Percentiles rank a stretch among this genome's conserved stretches.
Conservation (phyloP, 805 yeast species). For the Candida arabinofermentans region DNA sequence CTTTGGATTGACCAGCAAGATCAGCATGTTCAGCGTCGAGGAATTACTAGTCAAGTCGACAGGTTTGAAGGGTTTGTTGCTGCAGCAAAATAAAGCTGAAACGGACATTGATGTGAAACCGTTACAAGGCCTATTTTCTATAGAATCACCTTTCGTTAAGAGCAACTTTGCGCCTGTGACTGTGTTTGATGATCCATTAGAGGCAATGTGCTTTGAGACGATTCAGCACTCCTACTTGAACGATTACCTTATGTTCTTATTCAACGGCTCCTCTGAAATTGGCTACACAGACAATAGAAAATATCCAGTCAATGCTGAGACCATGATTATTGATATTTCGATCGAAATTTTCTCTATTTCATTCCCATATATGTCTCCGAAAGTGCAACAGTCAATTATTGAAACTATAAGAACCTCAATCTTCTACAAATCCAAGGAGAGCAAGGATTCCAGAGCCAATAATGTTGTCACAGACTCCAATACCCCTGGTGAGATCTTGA, state of each 20-base stretch:
- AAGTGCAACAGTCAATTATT: slow-evolving; percentile 82
- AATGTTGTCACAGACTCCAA: slow-evolving; percentile 10
- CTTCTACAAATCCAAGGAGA: slow-evolving; percentile 34
- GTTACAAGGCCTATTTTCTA: slow-evolving; percentile 22
- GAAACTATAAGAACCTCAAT: slow-evolving; percentile 67
- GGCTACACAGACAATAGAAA: slow-evolving; percentile 34
- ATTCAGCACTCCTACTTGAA: slow-evolving; percentile 37
- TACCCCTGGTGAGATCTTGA: slow-evolving; percentile 13
- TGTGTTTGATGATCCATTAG: slow-evolving; percentile 34
- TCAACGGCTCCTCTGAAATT: slow-evolving; percentile 19
- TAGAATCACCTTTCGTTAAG: slow-evolving; percentile 30
- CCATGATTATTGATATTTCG: slow-evolving; percentile 67
- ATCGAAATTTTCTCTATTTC: slow-evolving; percentile 69
- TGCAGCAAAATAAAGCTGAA: slow-evolving; percentile 1
- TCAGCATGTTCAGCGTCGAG: slow-evolving; percentile 29
- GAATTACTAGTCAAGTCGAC: slow-evolving; percentile 29
- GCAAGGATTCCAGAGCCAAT: slow-evolving; percentile 7
- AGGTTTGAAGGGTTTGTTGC: slow-evolving; percentile 6
- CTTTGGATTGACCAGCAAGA: slow-evolving; percentile 41
- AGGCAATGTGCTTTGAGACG: slow-evolving; percentile 30
- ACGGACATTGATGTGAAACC: slow-evolving; percentile 26
- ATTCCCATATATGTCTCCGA: slow-evolving; percentile 67
- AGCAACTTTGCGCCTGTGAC: slow-evolving; percentile 25
- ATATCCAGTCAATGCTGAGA: slow-evolving; percentile 41
- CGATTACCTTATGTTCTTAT: slow-evolving; percentile 37